Evolutionary conservation across 2,329 filamentous ascomycete genomes (phyloP), one percentile per base, ranked within the genome.

Genomic region (Phyllosticta ampelicida): DNA sequence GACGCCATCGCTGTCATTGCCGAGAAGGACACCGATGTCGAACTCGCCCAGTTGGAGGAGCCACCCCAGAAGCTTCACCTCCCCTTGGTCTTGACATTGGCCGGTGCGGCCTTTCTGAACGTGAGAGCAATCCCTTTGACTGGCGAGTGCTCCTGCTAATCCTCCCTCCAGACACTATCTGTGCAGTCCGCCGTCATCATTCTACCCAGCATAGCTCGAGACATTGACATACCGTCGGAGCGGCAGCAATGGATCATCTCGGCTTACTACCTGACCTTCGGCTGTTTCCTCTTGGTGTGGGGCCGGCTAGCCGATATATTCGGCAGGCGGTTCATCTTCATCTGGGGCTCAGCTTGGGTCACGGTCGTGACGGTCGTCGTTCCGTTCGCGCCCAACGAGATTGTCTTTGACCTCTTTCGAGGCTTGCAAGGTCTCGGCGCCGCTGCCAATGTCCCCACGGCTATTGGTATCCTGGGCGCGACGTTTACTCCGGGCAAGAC

Each of bases 381-480:
- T 61, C 83, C 86, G 0, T 86, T 88, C 64, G 68, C 86, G 13
- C 79, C 78, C 0, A 83, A 83, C 60, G 86, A 89, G 68, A 83
- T 88, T 60, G 80, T 78, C 5, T 87, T 89, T 66, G 79, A 87
- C 66, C 59, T 87, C 1, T 81, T 88, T 63, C 76, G 86, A 2
- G 86, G 80, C 0, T 72, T 89, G 8, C 84, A 87, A 62, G 86
- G 86, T 1, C 68, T 89, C 10, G 85, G 84, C 1, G 82, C 83
- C 23, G 85, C 86, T 1, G 83, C 84, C 16, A 87, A 86, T 65
- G 83, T 87, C 0, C 85, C 86, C 0, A 87, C 85, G 0, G 86
- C 85, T 0, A 82, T 89, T 65, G 86, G 86, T 0, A 87, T 88
- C 48, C 69, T 89, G 2, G 85, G 84, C 0, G 80, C 81, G 1